Evolutionary conservation across 768 basidiomycete species (phyloP).

Genomic region (Boletus sp.): DNA sequence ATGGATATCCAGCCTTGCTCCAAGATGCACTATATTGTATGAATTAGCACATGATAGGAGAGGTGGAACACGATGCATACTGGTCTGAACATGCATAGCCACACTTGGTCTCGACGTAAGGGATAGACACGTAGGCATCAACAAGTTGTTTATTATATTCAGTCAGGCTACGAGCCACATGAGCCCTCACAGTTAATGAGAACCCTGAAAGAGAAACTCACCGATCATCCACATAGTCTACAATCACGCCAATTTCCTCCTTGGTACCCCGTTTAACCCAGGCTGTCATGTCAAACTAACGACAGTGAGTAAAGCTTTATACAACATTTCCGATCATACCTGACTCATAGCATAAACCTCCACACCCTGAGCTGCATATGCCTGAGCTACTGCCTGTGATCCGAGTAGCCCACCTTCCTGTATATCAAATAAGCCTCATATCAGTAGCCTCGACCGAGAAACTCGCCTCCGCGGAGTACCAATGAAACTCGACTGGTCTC

Average conservation of each 20-base stretch:
- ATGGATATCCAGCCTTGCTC: slow-evolving; percentile 81
- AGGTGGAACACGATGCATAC: slow-evolving; percentile 41
- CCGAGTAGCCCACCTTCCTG: slow-evolving; percentile 82
- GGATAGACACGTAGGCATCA: slow-evolving; percentile 76
- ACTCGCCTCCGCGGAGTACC: slow-evolving; percentile 43
- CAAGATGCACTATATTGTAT: slow-evolving; percentile 59
- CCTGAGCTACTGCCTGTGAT: slow-evolving; percentile 81
- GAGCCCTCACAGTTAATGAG: not conserved
- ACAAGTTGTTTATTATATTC: slow-evolving; percentile 74
- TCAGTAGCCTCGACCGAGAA: not conserved
- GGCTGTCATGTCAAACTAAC: slow-evolving; percentile 87
- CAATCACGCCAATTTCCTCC: slow-evolving; percentile 82
- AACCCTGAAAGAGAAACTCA: slow-evolving; percentile 35
- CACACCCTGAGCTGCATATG: slow-evolving; percentile 47
- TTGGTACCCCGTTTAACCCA: slow-evolving; percentile 84
- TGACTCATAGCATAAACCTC: slow-evolving; percentile 32
- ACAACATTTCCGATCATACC: slow-evolving; percentile 12
- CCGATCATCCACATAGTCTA: slow-evolving; percentile 72
- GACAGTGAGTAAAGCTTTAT: slow-evolving; percentile 24
- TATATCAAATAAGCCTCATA: not conserved
- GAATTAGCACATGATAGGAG: slow-evolving; percentile 22
- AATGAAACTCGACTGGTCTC: slow-evolving; percentile 47
- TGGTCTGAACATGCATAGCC: slow-evolving; percentile 95
- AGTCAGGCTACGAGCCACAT: slow-evolving; percentile 55
- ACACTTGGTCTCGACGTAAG: slow-evolving; percentile 80